phyloP scores from a whole-genome alignment of 495 filamentous ascomycete species.

The Cudoniella acicularis region DNA sequence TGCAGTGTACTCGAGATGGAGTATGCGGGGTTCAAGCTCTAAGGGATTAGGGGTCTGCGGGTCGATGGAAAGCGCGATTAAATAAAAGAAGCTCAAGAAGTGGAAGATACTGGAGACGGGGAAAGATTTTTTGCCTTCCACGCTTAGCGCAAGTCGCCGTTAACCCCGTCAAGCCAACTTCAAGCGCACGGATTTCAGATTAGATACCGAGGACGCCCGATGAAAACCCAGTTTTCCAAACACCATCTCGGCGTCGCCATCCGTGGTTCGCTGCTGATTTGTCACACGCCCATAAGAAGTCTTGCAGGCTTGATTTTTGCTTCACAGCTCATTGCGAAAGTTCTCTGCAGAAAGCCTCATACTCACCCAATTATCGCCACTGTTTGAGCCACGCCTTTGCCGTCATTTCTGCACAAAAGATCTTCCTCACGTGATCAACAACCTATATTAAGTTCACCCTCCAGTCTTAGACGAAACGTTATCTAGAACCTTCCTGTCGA shows the following conservation, averaged over 20 bases:
- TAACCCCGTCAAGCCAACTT: not conserved
- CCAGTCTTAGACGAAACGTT: too few relatives aligned
- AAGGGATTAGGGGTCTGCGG: not conserved
- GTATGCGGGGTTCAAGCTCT: not conserved
- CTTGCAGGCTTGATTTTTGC: too few relatives aligned
- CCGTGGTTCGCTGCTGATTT: too few relatives aligned
- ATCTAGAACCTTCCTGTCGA: too few relatives aligned
- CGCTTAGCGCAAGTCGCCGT: not conserved
- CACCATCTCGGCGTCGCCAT: too few relatives aligned
- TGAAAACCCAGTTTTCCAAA: not conserved
- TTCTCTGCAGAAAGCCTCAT: too few relatives aligned
- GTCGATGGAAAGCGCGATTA: not conserved
- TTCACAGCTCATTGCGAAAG: too few relatives aligned
- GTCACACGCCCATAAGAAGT: too few relatives aligned
- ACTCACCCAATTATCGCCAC: not conserved
- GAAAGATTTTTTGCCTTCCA: not conserved
- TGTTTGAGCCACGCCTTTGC: not conserved
- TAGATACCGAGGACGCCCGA: not conserved
- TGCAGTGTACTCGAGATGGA: not conserved
- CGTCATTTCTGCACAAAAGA: not conserved
- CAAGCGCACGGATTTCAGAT: not conserved
- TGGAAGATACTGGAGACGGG: not conserved
- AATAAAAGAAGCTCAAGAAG: not conserved
- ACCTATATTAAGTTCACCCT: not conserved
- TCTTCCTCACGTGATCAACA: not conserved